Conservation (phyloP, 2,329 filamentous ascomycete species). For the Venturia aucupariae region DNA sequence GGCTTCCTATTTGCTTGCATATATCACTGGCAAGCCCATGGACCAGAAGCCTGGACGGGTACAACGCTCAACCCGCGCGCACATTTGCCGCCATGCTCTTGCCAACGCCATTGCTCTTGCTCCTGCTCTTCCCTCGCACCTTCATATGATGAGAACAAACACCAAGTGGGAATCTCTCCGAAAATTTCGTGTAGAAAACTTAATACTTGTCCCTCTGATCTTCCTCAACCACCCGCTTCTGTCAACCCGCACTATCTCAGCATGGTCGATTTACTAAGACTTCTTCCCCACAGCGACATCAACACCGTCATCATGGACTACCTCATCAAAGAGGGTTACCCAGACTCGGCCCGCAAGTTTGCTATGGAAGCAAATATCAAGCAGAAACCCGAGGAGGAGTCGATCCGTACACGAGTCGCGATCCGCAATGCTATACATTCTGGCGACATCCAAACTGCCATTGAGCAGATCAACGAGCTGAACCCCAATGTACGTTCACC, state of each 20-base stretch:
- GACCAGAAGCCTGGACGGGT: slow-evolving; percentile 32
- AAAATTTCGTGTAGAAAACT: slow-evolving; percentile 84
- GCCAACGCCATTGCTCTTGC: slow-evolving; percentile 16
- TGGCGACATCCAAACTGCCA: slow-evolving; percentile 77
- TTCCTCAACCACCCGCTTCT: slow-evolving; percentile 14
- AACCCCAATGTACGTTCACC: slow-evolving; percentile 72
- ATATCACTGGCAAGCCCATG: slow-evolving; percentile 70
- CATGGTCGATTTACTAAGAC: slow-evolving; percentile 4
- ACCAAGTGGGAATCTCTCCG: slow-evolving; percentile 99
- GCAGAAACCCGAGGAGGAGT: slow-evolving; percentile 60
- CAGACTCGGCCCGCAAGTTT: slow-evolving; percentile 85
- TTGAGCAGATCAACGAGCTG: slow-evolving; percentile 78
- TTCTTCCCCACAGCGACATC: slow-evolving; percentile 60
- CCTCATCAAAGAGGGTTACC: slow-evolving; percentile 89
- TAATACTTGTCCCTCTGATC: slow-evolving; percentile 68
- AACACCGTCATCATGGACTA: slow-evolving; percentile 96
- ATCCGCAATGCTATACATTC: slow-evolving; percentile 79
- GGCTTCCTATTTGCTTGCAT: slow-evolving; percentile 39
- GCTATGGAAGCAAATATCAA: slow-evolving; percentile 85
- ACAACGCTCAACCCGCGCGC: background rate
- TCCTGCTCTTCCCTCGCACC: slow-evolving; percentile 24
- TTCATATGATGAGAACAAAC: slow-evolving; percentile 68
- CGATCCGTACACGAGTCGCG: slow-evolving; percentile 67
- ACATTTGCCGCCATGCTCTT: background rate
- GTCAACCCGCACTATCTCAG: background rate